Conservation (phyloP, 1,284 basidiomycete genomes). For the Ceratobasidium papillatum region DNA sequence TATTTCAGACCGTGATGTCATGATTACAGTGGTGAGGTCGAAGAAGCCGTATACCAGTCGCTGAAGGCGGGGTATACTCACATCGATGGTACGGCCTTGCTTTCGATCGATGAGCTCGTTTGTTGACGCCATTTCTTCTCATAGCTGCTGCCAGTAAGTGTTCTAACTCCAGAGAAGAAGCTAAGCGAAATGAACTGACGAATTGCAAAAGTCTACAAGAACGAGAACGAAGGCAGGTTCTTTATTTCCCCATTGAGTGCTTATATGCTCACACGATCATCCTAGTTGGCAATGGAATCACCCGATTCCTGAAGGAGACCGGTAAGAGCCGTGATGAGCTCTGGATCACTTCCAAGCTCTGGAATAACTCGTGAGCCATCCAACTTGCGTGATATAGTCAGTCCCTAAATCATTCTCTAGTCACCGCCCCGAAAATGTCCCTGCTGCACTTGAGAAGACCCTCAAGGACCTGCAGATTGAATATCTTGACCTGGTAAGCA, state of each 20-base stretch:
- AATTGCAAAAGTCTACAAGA: slow-evolving; percentile 17
- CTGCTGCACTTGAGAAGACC: slow-evolving; percentile 42
- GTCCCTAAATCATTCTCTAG: not conserved
- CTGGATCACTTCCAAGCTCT: slow-evolving; percentile 44
- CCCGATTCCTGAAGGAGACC: slow-evolving; percentile 30
- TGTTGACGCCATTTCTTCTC: not conserved
- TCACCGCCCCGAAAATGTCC: slow-evolving; percentile 36
- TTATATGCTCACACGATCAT: not conserved
- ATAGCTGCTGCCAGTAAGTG: slow-evolving; percentile 36
- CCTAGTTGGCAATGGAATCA: slow-evolving; percentile 42
- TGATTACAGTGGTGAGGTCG: slow-evolving; percentile 35
- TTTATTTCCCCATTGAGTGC: not conserved
- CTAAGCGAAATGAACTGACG: slow-evolving; percentile 9
- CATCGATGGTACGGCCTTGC: slow-evolving; percentile 27
- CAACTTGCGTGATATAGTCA: not conserved
- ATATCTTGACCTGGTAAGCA: slow-evolving; percentile 37
- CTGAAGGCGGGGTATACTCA: slow-evolving; percentile 41
- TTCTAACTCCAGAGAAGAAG: not conserved
- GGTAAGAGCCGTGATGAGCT: slow-evolving; percentile 43
- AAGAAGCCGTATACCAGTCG: slow-evolving; percentile 41
- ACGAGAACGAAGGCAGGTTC: slow-evolving; percentile 29
- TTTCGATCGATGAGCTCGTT: not conserved
- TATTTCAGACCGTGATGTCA: not conserved
- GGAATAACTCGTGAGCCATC: slow-evolving; percentile 41
- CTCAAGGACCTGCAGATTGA: slow-evolving; percentile 44